Percentiles rank a stretch among this genome's conserved stretches.
phyloP scores from a whole-genome alignment of 805 yeast genomes.

The Gaillardinia entomophila region DNA sequence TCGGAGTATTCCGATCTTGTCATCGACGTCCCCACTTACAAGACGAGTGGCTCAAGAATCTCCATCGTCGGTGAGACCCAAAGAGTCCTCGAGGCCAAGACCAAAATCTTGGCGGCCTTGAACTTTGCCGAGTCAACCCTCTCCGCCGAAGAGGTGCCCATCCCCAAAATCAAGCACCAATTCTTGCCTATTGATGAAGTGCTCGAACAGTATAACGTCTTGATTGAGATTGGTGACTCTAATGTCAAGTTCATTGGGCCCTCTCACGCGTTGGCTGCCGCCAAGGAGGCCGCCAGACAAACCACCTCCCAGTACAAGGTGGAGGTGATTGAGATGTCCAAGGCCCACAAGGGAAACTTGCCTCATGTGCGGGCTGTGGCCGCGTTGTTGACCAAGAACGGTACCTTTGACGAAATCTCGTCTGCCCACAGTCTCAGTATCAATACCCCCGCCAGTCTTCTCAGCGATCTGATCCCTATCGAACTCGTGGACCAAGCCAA shows the following conservation, averaged over 20 bases:
- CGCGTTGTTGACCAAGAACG: constrained; percentile 53
- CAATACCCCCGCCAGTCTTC: constrained; percentile 37
- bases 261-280: constrained; percentile 46
- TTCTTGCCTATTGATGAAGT: constrained; percentile 56
- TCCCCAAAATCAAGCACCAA: constrained; percentile 66
- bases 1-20: constrained; percentile 21
- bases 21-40: constrained; percentile 29
- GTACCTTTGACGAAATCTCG: constrained; percentile 39
- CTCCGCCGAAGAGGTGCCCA: constrained; percentile 46
- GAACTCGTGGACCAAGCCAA: constrained; percentile 51
- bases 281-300: constrained; percentile 56
- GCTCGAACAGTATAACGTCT: constrained; percentile 49
- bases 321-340: constrained; percentile 73
- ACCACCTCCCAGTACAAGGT: constrained; percentile 55
- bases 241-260: constrained; percentile 63
- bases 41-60: constrained; percentile 35
- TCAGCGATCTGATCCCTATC: constrained; percentile 47
- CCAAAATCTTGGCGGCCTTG: constrained; percentile 41
- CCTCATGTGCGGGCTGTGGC: constrained; percentile 74
- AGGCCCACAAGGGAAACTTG: constrained; percentile 79
- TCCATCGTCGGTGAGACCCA: constrained; percentile 69
- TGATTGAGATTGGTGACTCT: constrained; percentile 43
- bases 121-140: constrained; percentile 36
- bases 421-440: constrained; percentile 28
- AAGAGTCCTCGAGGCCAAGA: constrained; percentile 50